A percentile compares a stretch with the other conserved stretches of the same genome.
Evolutionary conservation across 345 rosid genomes (phyloP).

Genomic region (Salix arbutifolia): DNA sequence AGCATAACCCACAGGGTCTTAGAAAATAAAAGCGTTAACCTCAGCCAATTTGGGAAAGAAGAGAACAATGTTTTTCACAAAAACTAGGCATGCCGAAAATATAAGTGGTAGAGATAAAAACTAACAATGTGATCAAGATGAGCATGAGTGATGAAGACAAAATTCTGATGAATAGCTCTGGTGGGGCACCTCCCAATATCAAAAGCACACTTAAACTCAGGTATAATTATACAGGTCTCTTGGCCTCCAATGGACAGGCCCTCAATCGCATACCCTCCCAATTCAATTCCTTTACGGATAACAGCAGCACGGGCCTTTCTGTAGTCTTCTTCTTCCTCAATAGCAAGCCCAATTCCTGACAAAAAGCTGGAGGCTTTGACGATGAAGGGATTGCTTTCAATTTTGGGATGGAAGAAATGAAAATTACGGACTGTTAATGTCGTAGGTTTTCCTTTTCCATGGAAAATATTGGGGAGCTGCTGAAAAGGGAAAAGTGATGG

Average conservation of each 20-base stretch:
- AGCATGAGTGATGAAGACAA: constrained; percentile 83
- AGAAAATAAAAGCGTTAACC: too few relatives aligned
- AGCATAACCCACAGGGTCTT: background rate
- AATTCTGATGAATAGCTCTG: constrained; percentile 90
- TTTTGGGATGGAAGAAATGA: constrained; percentile 25
- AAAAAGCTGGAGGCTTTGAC: constrained; percentile 38
- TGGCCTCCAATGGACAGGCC: constrained; percentile 84
- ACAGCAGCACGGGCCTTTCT: constrained; percentile 84
- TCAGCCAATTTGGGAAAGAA: background rate
- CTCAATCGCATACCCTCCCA: constrained; percentile 76
- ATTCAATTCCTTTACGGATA: constrained; percentile 55
- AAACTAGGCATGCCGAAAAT: background rate
- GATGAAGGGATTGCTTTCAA: constrained; percentile 10
- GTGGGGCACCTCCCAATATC: constrained; percentile 89
- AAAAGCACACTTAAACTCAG: constrained; percentile 84
- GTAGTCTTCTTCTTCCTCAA: constrained; percentile 85
- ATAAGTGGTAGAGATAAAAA: background rate
- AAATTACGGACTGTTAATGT: constrained; percentile 5
- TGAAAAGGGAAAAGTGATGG: constrained; percentile 37
- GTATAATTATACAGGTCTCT: constrained; percentile 85
- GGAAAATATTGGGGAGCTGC: constrained; percentile 15
- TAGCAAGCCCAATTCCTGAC: constrained; percentile 65
- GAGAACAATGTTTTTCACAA: background rate
- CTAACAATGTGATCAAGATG: constrained; percentile 94
- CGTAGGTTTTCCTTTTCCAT: background rate